Evolutionary conservation across 305 asterid genomes (phyloP).

Genomic region (Fraxinus angustifolia): DNA sequence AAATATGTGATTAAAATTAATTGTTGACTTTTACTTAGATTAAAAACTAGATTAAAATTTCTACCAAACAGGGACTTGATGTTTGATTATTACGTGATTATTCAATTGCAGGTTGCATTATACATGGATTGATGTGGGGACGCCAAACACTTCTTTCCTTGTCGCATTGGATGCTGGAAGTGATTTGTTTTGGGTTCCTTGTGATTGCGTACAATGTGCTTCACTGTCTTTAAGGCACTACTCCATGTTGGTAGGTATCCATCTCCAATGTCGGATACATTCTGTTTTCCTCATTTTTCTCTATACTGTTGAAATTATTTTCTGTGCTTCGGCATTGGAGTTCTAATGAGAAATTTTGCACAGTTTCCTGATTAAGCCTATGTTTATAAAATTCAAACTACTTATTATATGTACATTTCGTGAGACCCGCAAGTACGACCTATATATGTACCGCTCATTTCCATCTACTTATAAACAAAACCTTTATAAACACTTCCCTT

Average conservation of each 20-base stretch:
- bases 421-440: neutral
- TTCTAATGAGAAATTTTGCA: neutral
- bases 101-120: conserved; percentile 69
- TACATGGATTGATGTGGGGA: conserved; percentile 76
- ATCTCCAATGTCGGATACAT: conserved; percentile 12
- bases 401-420: neutral
- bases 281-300: neutral
- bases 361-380: neutral
- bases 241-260: conserved; percentile 54
- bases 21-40: too few species aligned
- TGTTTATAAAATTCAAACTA: neutral
- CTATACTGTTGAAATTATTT: conserved; percentile 12
- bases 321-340: neutral
- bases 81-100: conserved; percentile 9
- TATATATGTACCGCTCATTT: neutral
- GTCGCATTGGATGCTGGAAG: conserved; percentile 88
- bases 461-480: neutral
- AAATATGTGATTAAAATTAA: too few species aligned
- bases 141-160: conserved; percentile 71
- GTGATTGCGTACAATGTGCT: conserved; percentile 70
- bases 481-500: neutral
- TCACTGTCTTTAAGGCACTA: conserved; percentile 64
- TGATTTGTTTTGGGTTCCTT: conserved; percentile 81
- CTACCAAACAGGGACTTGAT: too few species aligned
- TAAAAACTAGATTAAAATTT: too few species aligned